These are phyloP conservation scores for Suillus subaureus DNA, from an alignment of 768 basidiomycete species.

Conservation along the genomic window DNA sequence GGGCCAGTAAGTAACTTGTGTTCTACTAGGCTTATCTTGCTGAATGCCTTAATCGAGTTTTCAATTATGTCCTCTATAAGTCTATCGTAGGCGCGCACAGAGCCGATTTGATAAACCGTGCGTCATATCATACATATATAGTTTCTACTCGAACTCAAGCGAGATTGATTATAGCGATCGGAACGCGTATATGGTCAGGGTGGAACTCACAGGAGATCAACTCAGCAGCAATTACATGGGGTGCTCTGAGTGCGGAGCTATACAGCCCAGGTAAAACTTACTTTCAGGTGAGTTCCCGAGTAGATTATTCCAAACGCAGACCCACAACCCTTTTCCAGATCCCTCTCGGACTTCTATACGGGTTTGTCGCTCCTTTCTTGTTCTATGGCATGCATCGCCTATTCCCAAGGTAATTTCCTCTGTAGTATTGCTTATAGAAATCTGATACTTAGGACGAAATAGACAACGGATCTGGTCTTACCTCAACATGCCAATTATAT, in stretches of 20 bases:
- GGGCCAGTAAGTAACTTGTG: constrained; percentile 40
- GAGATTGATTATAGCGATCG: constrained; percentile 14
- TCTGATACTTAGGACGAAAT: constrained; percentile 5
- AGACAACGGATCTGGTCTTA: constrained; percentile 24
- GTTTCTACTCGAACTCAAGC: constrained; percentile 1
- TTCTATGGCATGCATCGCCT: constrained; percentile 26
- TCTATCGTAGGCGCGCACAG: constrained; percentile 19
- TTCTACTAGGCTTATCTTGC: not conserved
- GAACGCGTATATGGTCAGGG: constrained; percentile 20
- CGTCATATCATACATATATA: not conserved
- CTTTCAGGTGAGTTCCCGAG: constrained; percentile 39
- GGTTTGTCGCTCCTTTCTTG: constrained; percentile 33
- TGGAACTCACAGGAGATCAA: constrained; percentile 58
- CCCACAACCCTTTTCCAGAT: constrained; percentile 9
- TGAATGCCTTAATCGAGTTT: constrained; percentile 10
- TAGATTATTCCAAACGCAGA: constrained; percentile 11
- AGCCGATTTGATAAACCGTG: constrained; percentile 16
- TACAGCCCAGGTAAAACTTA: constrained; percentile 50
- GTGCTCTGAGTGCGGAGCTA: constrained; percentile 54
- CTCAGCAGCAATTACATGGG: constrained; percentile 57
- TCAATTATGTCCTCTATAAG: constrained; percentile 25
- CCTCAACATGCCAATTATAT: constrained; percentile 25
- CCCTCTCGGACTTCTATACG: constrained; percentile 32
- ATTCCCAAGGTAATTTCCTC: constrained; percentile 20
- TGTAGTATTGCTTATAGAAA: constrained; percentile 1